Evolutionary conservation across 2,329 filamentous ascomycete species (phyloP).

Genomic region (Purpureocillium takamizusanense): DNA sequence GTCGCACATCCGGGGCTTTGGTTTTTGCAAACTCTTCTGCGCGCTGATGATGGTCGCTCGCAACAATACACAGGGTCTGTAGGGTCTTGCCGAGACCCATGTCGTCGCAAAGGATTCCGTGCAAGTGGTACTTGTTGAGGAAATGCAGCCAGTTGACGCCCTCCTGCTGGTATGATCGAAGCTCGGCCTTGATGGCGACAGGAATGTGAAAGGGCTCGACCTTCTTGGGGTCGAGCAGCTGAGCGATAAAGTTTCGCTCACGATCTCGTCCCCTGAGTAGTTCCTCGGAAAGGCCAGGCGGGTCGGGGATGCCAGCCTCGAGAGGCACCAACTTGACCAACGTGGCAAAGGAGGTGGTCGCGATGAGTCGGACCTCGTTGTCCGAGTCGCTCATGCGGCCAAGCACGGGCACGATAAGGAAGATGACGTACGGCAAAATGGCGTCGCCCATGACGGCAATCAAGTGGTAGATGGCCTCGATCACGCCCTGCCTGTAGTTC

Average conservation of each 20-base stretch:
- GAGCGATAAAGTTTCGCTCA: constrained; percentile 91
- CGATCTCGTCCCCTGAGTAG: constrained; percentile 83
- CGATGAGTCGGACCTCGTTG: constrained; percentile 86
- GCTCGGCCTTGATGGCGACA: constrained; percentile 91
- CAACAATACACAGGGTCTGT: constrained; percentile 95
- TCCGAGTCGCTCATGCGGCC: constrained; percentile 98
- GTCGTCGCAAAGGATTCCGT: constrained; percentile 96
- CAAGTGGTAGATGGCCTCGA: constrained; percentile 91
- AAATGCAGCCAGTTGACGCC: constrained; percentile 98
- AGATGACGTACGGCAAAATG: constrained; percentile 96
- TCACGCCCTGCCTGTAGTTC: constrained; percentile 82
- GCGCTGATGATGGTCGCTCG: constrained; percentile 90
- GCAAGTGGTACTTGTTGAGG: constrained; percentile 94
- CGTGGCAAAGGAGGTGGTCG: constrained; percentile 94
- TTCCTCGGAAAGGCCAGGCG: constrained; percentile 82
- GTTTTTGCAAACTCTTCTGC: constrained; percentile 86
- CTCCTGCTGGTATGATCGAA: constrained; percentile 96
- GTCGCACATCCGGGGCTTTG: constrained; percentile 65
- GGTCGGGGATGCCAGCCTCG: constrained; percentile 94
- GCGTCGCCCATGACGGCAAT: constrained; percentile 97
- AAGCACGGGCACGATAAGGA: constrained; percentile 93
- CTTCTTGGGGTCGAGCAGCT: constrained; percentile 94
- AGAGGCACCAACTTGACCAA: constrained; percentile 94
- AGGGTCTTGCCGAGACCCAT: constrained; percentile 98
- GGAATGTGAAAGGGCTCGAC: constrained; percentile 90